Percentiles rank a stretch among this genome's conserved stretches.
Conservation (phyloP, 257 asterid species). For the Solanum sejunctum region DNA sequence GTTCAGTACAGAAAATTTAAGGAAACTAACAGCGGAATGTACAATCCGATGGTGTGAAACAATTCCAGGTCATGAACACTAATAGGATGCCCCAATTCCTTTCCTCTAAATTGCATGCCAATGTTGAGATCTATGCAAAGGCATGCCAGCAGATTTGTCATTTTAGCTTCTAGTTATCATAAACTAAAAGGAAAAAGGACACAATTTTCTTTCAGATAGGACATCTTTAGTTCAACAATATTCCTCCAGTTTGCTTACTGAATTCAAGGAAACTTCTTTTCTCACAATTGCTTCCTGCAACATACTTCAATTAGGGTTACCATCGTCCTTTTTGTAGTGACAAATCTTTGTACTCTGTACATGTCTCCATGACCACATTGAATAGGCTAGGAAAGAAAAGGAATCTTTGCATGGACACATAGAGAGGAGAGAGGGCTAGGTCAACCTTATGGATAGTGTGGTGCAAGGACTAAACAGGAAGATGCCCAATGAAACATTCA, state of each 20-base stretch:
- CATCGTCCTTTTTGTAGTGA: background rate
- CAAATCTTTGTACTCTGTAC: background rate
- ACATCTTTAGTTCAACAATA: background rate
- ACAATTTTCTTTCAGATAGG: background rate
- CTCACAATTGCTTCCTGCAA: background rate
- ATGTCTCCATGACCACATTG: background rate
- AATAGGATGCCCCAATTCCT: background rate
- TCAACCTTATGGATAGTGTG: background rate
- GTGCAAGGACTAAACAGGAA: background rate
- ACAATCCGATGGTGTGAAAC: background rate
- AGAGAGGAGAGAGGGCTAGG: background rate
- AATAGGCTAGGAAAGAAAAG: background rate
- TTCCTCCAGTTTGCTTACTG: background rate
- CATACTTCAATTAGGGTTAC: background rate
- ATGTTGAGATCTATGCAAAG: background rate
- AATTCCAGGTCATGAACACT: background rate
- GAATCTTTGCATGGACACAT: background rate
- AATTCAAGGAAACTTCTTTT: background rate
- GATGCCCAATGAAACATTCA: background rate
- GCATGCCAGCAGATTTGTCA: background rate
- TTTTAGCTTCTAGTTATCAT: background rate
- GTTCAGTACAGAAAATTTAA: background rate
- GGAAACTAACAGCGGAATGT: background rate
- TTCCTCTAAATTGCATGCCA: background rate
- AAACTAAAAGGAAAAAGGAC: background rate